Evolutionary conservation across 108 stramenopile genomes (phyloP).

Genomic region (Cyclotella distinguenda): DNA sequence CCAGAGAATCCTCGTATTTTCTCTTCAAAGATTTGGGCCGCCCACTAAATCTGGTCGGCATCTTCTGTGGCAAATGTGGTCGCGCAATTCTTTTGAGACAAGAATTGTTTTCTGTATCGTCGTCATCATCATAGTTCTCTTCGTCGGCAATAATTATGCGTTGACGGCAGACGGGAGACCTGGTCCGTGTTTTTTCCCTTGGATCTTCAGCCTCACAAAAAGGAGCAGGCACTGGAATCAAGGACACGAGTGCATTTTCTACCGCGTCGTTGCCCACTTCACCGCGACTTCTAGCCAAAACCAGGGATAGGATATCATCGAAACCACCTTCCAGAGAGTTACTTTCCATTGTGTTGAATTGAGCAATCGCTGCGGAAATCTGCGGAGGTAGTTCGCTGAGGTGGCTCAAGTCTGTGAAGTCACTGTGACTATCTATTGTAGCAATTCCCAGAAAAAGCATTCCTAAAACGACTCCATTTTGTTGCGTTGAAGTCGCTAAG

Average conservation of each 20-base stretch:
- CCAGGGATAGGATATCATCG: slow-evolving; percentile 53
- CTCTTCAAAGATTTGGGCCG: slow-evolving; percentile 4
- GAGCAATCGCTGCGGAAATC: no score
- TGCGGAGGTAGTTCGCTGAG: no score
- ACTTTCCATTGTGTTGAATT: background rate
- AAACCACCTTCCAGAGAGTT: slow-evolving; percentile 39
- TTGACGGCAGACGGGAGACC: no score
- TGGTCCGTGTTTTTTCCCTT: no score
- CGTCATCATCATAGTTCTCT: slow-evolving; percentile 47
- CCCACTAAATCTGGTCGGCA: slow-evolving; percentile 3
- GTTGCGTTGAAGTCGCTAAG: no score
- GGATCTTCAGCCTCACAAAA: no score
- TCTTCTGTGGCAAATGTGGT: background rate
- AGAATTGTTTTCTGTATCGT: slow-evolving; percentile 19
- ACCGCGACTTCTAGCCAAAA: slow-evolving; percentile 59
- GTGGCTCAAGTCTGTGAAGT: no score
- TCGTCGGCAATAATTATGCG: slow-evolving; percentile 35
- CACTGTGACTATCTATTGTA: no score
- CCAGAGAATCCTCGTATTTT: slow-evolving; percentile 23
- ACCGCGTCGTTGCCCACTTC: slow-evolving; percentile 59
- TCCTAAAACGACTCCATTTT: no score
- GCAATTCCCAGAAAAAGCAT: no score
- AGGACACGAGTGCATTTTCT: slow-evolving; percentile 56
- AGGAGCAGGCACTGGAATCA: slow-evolving; percentile 21
- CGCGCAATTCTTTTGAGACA: slow-evolving; percentile 22